phyloP scores from a whole-genome alignment of 192 early-diverging fungal genomes.

The Backusella australiensis region DNA sequence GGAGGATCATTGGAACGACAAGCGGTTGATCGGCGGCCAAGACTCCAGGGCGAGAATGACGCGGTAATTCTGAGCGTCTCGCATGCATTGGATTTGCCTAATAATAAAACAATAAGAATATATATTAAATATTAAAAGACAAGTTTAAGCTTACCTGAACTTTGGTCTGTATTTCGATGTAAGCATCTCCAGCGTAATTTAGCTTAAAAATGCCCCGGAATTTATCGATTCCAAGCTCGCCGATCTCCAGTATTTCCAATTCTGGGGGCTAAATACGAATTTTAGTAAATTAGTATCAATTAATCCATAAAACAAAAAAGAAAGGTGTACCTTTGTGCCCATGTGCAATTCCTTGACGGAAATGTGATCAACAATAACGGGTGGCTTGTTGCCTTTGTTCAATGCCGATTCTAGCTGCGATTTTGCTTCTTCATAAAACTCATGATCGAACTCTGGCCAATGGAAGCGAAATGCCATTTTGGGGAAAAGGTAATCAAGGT shows the following conservation, averaged over 20 bases:
- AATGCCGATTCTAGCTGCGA: slow-evolving; percentile 85
- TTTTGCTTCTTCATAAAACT: slow-evolving; percentile 86
- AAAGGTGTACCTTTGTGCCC: slow-evolving; percentile 72
- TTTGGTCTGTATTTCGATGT: slow-evolving; percentile 86
- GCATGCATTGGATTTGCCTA: slow-evolving; percentile 78
- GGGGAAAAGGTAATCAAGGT: background rate
- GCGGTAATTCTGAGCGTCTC: slow-evolving; percentile 52
- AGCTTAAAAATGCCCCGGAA: slow-evolving; percentile 97
- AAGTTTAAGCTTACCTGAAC: slow-evolving; percentile 68
- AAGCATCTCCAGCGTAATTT: slow-evolving; percentile 91
- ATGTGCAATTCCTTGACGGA: slow-evolving; percentile 91
- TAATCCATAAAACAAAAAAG: background rate
- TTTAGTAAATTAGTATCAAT: background rate
- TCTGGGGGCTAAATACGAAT: slow-evolving; percentile 73
- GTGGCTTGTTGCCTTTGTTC: slow-evolving; percentile 92
- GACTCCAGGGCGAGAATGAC: slow-evolving; percentile 63
- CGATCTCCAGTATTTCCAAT: slow-evolving; percentile 96
- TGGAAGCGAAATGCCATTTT: slow-evolving; percentile 94
- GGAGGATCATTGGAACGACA: slow-evolving; percentile 93
- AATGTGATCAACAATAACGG: slow-evolving; percentile 91
- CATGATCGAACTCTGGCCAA: slow-evolving; percentile 88
- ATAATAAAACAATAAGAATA: background rate
- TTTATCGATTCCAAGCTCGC: slow-evolving; percentile 90
- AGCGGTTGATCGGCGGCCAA: slow-evolving; percentile 92
- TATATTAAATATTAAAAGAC: background rate